These are phyloP conservation scores for Alternaria gansuensis DNA, from an alignment of 2,329 filamentous ascomycete genomes.

Conservation along the genomic window DNA sequence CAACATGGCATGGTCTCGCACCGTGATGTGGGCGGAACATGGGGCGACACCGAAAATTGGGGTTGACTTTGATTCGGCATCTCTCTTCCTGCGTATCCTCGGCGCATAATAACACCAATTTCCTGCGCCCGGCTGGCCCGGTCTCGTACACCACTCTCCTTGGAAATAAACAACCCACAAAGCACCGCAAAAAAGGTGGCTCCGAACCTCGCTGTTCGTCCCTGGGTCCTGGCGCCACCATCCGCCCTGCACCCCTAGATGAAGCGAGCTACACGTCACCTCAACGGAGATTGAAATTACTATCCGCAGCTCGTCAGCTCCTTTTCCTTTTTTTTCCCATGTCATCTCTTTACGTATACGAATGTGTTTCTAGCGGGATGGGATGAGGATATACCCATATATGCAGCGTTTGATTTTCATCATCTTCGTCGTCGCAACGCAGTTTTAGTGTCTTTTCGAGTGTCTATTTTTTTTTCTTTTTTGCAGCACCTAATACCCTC, in stretches of 20 bases:
- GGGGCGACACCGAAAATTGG: constrained; percentile 50
- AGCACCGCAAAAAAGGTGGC: constrained; percentile 53
- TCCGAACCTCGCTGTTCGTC: constrained; percentile 46
- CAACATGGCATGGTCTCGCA: constrained; percentile 48
- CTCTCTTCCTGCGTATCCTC: background rate
- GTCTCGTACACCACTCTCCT: constrained; percentile 36
- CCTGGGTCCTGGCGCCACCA: constrained; percentile 3
- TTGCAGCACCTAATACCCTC: constrained; percentile 21
- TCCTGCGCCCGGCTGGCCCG: constrained; percentile 39
- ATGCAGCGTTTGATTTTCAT: constrained; percentile 22
- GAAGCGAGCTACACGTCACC: constrained; percentile 50
- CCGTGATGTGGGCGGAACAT: constrained; percentile 42
- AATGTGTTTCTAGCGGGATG: constrained; percentile 26
- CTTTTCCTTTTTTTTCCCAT: background rate
- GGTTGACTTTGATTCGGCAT: constrained; percentile 32
- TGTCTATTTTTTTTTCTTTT: constrained; percentile 8
- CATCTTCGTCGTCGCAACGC: constrained; percentile 3
- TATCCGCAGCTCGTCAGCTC: constrained; percentile 2
- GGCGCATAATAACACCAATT: constrained; percentile 7
- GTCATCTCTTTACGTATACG: constrained; percentile 33
- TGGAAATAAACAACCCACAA: constrained; percentile 30
- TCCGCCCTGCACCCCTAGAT: constrained; percentile 16
- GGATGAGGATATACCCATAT: constrained; percentile 35
- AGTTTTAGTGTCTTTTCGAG: constrained; percentile 14
- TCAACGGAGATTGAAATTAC: constrained; percentile 37